Conservation (phyloP, 148 eudicot genomes). For the Mesembryanthemum crystallinum region DNA sequence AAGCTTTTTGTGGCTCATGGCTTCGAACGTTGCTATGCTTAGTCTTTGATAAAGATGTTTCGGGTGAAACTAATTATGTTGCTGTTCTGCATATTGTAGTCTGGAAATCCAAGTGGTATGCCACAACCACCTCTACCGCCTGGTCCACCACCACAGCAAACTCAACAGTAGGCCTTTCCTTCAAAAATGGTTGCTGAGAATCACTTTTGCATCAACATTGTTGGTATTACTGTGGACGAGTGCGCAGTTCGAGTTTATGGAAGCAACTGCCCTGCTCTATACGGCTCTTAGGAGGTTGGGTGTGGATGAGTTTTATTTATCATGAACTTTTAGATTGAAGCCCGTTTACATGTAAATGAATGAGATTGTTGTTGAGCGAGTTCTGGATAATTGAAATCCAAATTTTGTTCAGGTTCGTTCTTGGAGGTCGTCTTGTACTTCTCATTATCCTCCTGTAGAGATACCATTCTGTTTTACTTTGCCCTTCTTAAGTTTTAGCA, state of each 20-base stretch:
- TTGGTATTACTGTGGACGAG: background rate
- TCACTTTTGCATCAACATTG: background rate
- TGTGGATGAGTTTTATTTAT: background rate
- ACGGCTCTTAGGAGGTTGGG: background rate
- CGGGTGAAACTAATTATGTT: background rate
- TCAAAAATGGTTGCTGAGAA: background rate
- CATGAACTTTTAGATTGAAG: background rate
- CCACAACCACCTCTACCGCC: conserved; percentile 85
- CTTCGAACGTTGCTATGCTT: background rate
- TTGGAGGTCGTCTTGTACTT: background rate
- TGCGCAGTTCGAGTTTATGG: background rate
- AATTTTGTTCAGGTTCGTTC: background rate
- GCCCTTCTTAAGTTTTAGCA: background rate
- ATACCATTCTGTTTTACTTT: background rate
- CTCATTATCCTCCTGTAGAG: background rate
- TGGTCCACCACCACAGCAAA: conserved; percentile 86
- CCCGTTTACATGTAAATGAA: conserved; percentile 3
- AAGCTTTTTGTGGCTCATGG: background rate
- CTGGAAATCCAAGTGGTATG: conserved; percentile 71
- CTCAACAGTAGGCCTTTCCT: conserved; percentile 37
- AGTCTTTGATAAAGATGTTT: background rate
- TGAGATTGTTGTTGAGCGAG: conserved; percentile 1
- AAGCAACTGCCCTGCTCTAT: background rate
- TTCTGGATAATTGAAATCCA: background rate
- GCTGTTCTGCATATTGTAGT: conserved; percentile 31